Evolutionary conservation across 78 protist species (phyloP).

Genomic region (Isochrysis galbana): DNA sequence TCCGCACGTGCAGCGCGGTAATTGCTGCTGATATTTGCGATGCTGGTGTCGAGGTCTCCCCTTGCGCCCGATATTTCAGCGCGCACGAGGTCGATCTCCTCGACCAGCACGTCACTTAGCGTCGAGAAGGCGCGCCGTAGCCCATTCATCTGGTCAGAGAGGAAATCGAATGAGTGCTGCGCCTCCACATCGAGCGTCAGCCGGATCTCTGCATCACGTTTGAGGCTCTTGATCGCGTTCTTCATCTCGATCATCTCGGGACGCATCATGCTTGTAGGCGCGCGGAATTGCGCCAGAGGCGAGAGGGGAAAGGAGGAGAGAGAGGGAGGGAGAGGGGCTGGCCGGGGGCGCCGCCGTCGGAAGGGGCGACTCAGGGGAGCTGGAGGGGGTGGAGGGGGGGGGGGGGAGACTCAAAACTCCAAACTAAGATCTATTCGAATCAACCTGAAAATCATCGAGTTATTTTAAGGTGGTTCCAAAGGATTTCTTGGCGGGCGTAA

Average conservation of each 20-base stretch:
- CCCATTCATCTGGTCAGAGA: background rate
- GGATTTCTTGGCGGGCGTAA: too few relatives aligned
- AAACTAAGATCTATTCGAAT: too few relatives aligned
- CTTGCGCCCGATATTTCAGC: background rate
- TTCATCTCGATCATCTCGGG: background rate
- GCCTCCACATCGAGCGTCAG: background rate
- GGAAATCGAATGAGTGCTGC: conserved; percentile 6
- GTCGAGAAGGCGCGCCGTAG: background rate
- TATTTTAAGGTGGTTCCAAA: too few relatives aligned
- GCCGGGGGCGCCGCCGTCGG: too few relatives aligned
- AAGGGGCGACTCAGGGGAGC: too few relatives aligned
- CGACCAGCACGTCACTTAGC: background rate
- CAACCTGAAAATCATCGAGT: too few relatives aligned
- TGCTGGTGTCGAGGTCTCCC: background rate
- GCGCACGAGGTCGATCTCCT: background rate
- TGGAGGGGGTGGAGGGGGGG: too few relatives aligned
- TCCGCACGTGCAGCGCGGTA: background rate
- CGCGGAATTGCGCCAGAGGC: too few relatives aligned
- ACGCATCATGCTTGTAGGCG: too few relatives aligned
- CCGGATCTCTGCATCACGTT: background rate
- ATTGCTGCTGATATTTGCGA: background rate
- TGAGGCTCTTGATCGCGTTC: background rate
- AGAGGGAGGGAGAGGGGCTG: too few relatives aligned
- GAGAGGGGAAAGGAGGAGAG: too few relatives aligned
- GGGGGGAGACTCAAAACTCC: too few relatives aligned